Percentiles rank a stretch among this genome's conserved stretches.
phyloP scores from a whole-genome alignment of 1,139 yeast species.

The Kodamaea alishanica region DNA sequence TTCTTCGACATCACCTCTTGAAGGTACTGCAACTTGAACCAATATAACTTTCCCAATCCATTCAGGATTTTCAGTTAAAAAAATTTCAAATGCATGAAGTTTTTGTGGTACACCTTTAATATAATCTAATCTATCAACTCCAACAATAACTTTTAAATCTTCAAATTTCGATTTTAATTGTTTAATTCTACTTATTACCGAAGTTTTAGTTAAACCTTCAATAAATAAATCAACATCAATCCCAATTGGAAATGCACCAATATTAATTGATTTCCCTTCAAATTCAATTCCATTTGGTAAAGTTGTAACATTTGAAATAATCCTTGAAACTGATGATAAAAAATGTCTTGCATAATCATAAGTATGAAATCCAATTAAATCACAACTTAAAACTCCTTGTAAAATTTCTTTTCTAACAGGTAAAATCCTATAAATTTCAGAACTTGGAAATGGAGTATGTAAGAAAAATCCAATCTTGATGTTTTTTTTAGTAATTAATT shows the following conservation, averaged over 20 bases:
- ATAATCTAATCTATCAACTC: slow-evolving; percentile 92
- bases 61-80: slow-evolving; percentile 89
- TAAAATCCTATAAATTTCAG: slow-evolving; percentile 90
- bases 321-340: slow-evolving; percentile 83
- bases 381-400: slow-evolving; percentile 89
- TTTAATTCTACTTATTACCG: slow-evolving; percentile 62
- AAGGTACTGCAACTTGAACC: slow-evolving; percentile 97
- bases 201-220: slow-evolving; percentile 65
- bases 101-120: slow-evolving; percentile 98
- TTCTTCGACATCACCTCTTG: slow-evolving; percentile 97
- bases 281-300: slow-evolving; percentile 89
- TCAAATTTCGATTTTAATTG: slow-evolving; percentile 61
- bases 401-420: slow-evolving; percentile 94
- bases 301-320: slow-evolving; percentile 70
- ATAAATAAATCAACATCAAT: slow-evolving; percentile 90
- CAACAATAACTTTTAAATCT: slow-evolving; percentile 82
- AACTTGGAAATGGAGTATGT: slow-evolving; percentile 97
- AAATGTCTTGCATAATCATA: slow-evolving; percentile 99
- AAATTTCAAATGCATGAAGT: slow-evolving; percentile 91
- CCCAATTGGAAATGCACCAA: slow-evolving; percentile 98
- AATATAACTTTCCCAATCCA: slow-evolving; percentile 97
- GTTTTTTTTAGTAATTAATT: slow-evolving; percentile 50
- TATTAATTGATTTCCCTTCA: slow-evolving; percentile 71
- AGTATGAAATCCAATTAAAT: slow-evolving; percentile 97
- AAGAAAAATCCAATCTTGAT: slow-evolving; percentile 87